Evolutionary conservation across 2,329 filamentous ascomycete species (phyloP).

Genomic region (Colletotrichum lindemuthianum): DNA sequence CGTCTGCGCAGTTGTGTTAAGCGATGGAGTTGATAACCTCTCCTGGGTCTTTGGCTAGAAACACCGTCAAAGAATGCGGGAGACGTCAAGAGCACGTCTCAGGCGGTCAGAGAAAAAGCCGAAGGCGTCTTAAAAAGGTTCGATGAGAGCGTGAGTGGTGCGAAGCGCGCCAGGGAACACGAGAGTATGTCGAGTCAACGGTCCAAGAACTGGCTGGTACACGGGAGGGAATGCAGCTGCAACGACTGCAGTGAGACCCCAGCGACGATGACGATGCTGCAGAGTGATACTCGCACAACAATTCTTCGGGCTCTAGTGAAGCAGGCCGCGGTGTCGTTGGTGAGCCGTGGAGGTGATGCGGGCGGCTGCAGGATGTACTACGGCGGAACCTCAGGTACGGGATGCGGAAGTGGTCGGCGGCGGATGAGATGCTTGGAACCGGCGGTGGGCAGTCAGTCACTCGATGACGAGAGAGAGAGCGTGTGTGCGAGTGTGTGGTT

Average conservation of each 20-base stretch:
- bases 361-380: slow-evolving; percentile 56
- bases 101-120: not conserved
- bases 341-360: slow-evolving; percentile 53
- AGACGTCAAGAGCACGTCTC: no score
- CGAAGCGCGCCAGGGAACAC: slow-evolving; percentile 1
- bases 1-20: no score
- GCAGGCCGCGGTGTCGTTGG: slow-evolving; percentile 61
- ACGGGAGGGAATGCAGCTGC: slow-evolving; percentile 44
- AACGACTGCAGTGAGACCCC: slow-evolving; percentile 51
- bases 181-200: not conserved
- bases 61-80: no score
- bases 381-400: slow-evolving; percentile 46
- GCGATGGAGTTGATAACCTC: no score
- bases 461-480: not conserved
- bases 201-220: slow-evolving; percentile 38
- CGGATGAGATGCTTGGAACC: slow-evolving; percentile 13
- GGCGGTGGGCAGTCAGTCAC: not conserved
- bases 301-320: slow-evolving; percentile 57
- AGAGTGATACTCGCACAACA: slow-evolving; percentile 60
- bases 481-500: slow-evolving; percentile 6
- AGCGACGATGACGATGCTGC: slow-evolving; percentile 54
- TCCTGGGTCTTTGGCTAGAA: no score
- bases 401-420: slow-evolving; percentile 39
- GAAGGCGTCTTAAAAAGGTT: slow-evolving; percentile 19
- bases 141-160: slow-evolving; percentile 1